Evolutionary conservation across 208 protist genomes (phyloP).

Genomic region (Naegleria fowleri): DNA sequence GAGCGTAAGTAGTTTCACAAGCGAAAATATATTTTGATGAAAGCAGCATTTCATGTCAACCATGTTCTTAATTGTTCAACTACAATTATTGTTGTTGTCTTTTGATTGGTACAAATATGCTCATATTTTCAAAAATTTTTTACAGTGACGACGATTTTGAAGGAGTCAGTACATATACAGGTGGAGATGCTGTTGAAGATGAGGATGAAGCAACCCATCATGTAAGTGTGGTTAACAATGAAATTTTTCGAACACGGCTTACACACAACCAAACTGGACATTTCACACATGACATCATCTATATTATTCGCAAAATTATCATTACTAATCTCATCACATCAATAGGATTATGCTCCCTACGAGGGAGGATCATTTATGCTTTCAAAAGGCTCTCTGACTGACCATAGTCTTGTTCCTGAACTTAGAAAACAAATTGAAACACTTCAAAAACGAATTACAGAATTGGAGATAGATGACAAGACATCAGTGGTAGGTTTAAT

Average conservation of each 20-base stretch:
- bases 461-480: not conserved
- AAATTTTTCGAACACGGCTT: not conserved
- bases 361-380: not conserved
- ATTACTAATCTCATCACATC: not conserved
- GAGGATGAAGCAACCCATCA: not conserved
- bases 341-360: not conserved
- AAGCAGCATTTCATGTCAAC: no score
- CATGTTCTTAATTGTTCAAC: no score
- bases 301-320: no score
- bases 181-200: not conserved
- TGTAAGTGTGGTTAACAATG: no score
- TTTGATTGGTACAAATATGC: no score
- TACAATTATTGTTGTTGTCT: no score
- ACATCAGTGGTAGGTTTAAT: not conserved
- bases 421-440: not conserved
- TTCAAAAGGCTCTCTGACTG: not conserved
- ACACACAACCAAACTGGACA: not conserved
- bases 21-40: no score
- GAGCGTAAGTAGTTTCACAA: not conserved
- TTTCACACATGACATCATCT: not conserved
- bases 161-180: not conserved
- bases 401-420: not conserved
- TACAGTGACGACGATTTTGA: not conserved
- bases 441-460: not conserved
- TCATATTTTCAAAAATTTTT: no score